phyloP scores from a whole-genome alignment of 495 filamentous ascomycete species.

The Astrocystis sublimbata region DNA sequence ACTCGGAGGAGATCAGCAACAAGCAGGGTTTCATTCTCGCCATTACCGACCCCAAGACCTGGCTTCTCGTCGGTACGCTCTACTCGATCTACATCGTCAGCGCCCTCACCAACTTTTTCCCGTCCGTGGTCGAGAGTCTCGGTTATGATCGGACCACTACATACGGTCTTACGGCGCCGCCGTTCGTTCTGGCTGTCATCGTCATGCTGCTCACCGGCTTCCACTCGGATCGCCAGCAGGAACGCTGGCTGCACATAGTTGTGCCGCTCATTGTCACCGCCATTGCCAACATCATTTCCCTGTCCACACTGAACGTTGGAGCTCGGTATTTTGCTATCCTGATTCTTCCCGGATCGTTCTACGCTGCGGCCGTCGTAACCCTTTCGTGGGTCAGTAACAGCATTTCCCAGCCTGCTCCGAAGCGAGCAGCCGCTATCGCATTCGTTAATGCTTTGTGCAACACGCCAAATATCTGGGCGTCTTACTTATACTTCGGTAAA shows the following conservation, averaged over 20 bases:
- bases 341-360: slow-evolving; percentile 23
- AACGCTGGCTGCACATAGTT: slow-evolving; percentile 21
- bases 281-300: slow-evolving; percentile 26
- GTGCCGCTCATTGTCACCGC: slow-evolving; percentile 16
- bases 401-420: slow-evolving; percentile 19
- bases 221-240: slow-evolving; percentile 25
- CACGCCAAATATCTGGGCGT: slow-evolving; percentile 44
- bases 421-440: slow-evolving; percentile 25
- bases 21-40: slow-evolving; percentile 20
- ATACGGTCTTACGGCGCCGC: slow-evolving; percentile 20
- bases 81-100: slow-evolving; percentile 20
- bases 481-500: slow-evolving; percentile 39
- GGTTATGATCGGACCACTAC: slow-evolving; percentile 22
- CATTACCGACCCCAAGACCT: slow-evolving; percentile 21
- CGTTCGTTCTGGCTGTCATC: slow-evolving; percentile 24
- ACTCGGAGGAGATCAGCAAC: slow-evolving; percentile 20
- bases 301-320: slow-evolving; percentile 17
- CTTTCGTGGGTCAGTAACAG: slow-evolving; percentile 24
- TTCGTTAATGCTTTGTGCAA: slow-evolving; percentile 31
- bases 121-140: slow-evolving; percentile 22
- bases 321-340: slow-evolving; percentile 26
- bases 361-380: slow-evolving; percentile 18
- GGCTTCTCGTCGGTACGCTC: slow-evolving; percentile 22
- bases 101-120: slow-evolving; percentile 27
- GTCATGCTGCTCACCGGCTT: slow-evolving; percentile 20